Conservation (phyloP, 495 filamentous ascomycete species). For the Aspergillus baeticus region DNA sequence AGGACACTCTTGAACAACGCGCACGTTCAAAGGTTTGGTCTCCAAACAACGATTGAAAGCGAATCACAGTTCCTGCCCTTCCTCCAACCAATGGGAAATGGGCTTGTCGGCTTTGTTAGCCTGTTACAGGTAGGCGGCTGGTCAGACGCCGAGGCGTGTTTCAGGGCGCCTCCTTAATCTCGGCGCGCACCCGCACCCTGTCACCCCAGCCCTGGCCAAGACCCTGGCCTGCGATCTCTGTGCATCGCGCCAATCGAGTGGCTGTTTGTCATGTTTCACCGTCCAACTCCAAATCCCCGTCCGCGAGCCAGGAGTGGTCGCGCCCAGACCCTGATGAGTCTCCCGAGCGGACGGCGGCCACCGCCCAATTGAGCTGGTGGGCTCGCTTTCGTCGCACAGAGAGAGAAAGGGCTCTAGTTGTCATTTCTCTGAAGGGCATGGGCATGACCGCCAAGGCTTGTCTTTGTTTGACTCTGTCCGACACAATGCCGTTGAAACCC, state of each 20-base stretch:
- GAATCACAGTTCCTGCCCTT: not conserved
- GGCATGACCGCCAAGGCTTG: not conserved
- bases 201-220: not conserved
- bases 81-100: not conserved
- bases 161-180: constrained; percentile 8
- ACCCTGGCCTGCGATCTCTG: not conserved
- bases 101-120: constrained; percentile 1
- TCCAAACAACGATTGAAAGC: not conserved
- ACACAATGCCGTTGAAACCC: not conserved
- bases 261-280: constrained; percentile 3
- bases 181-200: not conserved
- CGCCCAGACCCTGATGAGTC: not conserved
- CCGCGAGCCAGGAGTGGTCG: not conserved
- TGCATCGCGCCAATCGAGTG: not conserved
- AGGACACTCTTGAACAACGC: not conserved
- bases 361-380: not conserved
- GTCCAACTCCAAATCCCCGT: not conserved
- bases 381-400: not conserved
- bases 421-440: not conserved
- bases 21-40: no score
- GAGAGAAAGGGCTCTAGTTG: not conserved
- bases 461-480: constrained; percentile 1
- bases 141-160: constrained; percentile 12
- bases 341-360: not conserved
- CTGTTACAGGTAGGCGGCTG: constrained; percentile 12